A percentile compares a stretch with the other conserved stretches of the same genome.
Evolutionary conservation across 345 rosid species (phyloP).

Genomic region (Citrus inodora): DNA sequence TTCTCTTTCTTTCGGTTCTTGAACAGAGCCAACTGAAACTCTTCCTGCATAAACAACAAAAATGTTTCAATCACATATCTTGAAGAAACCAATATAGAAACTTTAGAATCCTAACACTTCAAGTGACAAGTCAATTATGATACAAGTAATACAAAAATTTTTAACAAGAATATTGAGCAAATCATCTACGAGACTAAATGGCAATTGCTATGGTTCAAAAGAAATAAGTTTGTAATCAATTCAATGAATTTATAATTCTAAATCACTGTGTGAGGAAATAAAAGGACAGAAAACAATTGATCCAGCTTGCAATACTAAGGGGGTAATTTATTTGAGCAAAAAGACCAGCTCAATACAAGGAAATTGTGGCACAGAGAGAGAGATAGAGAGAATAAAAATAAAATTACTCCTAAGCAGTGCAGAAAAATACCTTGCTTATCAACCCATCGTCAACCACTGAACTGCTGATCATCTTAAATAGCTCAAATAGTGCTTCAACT

Average conservation of each 20-base stretch:
- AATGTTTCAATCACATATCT: not conserved
- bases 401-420: not conserved
- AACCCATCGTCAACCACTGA: slow-evolving; percentile 95
- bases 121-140: not conserved
- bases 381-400: not conserved
- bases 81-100: not conserved
- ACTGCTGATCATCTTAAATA: slow-evolving; percentile 96
- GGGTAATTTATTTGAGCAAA: not conserved
- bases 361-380: not conserved
- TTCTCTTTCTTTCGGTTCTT: slow-evolving; percentile 88
- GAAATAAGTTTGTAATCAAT: not conserved
- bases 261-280: not conserved
- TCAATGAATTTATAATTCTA: not conserved
- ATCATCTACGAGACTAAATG: not conserved
- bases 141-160: not conserved
- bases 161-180: not conserved
- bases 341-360: not conserved
- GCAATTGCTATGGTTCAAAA: not conserved
- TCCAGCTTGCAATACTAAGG: not conserved
- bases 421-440: slow-evolving; percentile 73
- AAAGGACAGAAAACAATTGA: not conserved
- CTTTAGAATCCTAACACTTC: not conserved
- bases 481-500: slow-evolving; percentile 97
- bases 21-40: slow-evolving; percentile 92
- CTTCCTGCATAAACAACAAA: slow-evolving; percentile 64